These are phyloP conservation scores for Auriscalpium orientale DNA, from an alignment of 768 basidiomycete genomes.

Conservation along the genomic window DNA sequence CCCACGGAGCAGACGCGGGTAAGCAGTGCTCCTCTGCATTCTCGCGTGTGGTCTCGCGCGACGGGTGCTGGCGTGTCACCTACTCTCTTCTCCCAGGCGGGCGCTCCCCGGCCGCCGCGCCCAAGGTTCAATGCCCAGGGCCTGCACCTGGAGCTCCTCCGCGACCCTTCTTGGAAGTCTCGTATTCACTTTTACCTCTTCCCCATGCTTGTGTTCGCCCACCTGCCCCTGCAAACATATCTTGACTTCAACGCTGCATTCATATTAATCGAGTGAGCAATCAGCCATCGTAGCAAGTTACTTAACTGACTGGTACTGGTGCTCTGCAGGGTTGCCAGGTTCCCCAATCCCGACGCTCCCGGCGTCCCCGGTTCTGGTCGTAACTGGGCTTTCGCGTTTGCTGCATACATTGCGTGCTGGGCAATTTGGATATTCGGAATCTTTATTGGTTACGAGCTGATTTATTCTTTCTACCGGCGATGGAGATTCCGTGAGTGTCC, in stretches of 20 bases:
- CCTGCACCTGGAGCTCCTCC: constrained; percentile 61
- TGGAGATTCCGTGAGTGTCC: constrained; percentile 71
- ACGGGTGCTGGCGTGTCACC: constrained; percentile 38
- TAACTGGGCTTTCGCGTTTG: constrained; percentile 76
- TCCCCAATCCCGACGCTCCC: constrained; percentile 61
- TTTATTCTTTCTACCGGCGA: constrained; percentile 66
- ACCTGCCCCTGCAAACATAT: constrained; percentile 71
- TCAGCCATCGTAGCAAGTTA: neutral
- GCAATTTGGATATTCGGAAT: constrained; percentile 64
- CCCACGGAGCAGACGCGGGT: constrained; percentile 45
- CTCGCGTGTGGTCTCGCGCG: constrained; percentile 54
- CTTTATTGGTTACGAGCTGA: constrained; percentile 67
- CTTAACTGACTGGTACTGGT: constrained; percentile 1
- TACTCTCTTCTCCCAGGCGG: constrained; percentile 33
- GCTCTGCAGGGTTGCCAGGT: constrained; percentile 55
- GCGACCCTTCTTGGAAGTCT: constrained; percentile 47
- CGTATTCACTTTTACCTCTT: constrained; percentile 61
- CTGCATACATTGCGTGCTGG: constrained; percentile 83
- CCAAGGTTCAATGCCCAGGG: constrained; percentile 63
- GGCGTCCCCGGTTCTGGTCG: constrained; percentile 64
- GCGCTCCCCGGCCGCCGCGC: constrained; percentile 30
- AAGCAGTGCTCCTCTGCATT: constrained; percentile 24
- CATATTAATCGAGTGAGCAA: constrained; percentile 73
- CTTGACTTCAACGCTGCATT: constrained; percentile 88
- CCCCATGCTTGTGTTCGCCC: constrained; percentile 64